Percentiles rank a stretch among this genome's conserved stretches.
Conservation (phyloP, 176 grass and related monocot genomes). For the Pontederia paniculata region DNA sequence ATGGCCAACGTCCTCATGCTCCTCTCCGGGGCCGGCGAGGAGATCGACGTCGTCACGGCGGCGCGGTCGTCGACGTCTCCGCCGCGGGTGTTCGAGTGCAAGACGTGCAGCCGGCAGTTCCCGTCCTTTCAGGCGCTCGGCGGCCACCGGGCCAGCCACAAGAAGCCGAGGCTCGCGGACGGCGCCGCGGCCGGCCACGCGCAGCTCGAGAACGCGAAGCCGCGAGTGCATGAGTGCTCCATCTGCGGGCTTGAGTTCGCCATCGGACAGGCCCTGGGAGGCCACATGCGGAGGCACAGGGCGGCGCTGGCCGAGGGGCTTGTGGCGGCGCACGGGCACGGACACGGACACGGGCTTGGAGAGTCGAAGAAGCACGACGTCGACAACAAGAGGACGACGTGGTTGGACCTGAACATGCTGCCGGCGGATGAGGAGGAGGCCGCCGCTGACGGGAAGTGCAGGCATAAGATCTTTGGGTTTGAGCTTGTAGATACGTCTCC, state of each 20-base stretch:
- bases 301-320: constrained; percentile 6
- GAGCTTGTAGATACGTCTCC: constrained; percentile 5
- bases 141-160: constrained; percentile 90
- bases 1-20: constrained; percentile 52
- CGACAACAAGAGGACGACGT: not conserved
- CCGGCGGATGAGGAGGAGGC: constrained; percentile 1
- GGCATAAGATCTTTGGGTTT: not conserved
- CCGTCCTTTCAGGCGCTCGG: constrained; percentile 90
- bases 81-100: constrained; percentile 78
- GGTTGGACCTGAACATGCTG: constrained; percentile 14
- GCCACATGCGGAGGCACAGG: constrained; percentile 91
- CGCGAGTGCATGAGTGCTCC: constrained; percentile 78
- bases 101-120: constrained; percentile 79
- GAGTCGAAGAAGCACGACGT: not conserved
- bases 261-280: constrained; percentile 87
- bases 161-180: constrained; percentile 45
- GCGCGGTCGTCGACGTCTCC: constrained; percentile 5
- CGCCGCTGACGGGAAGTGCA: not conserved
- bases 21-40: constrained; percentile 28
- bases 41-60: not conserved
- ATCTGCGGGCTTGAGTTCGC: constrained; percentile 91
- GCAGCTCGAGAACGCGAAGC: constrained; percentile 28
- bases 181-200: constrained; percentile 14
- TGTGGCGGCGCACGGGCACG: not conserved
- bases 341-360: not conserved